These are phyloP conservation scores for Trifolium pratense DNA, from an alignment of 306 rosid species.

Conservation along the genomic window DNA sequence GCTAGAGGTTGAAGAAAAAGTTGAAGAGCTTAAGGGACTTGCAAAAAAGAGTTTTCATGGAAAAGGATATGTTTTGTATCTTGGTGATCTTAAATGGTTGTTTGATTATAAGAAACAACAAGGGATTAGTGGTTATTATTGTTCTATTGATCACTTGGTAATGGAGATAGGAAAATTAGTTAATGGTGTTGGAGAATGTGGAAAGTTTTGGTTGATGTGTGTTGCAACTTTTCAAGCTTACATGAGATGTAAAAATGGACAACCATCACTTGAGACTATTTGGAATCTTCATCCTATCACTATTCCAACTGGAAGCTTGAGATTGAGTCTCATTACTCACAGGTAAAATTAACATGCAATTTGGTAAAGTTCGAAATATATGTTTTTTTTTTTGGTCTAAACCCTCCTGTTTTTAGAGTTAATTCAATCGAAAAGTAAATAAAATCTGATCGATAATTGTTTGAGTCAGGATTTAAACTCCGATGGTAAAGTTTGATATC, in stretches of 20 bases:
- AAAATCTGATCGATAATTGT: background rate
- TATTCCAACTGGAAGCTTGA: constrained; percentile 71
- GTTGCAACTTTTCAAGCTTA: constrained; percentile 85
- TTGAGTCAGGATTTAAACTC: too few species aligned
- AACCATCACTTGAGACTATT: constrained; percentile 71
- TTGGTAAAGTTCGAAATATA: constrained; percentile 43
- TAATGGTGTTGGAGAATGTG: constrained; percentile 51
- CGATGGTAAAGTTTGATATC: constrained; percentile 35
- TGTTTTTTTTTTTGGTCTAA: too few species aligned
- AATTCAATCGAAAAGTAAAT: too few species aligned
- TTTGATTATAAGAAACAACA: constrained; percentile 56
- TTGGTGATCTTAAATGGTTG: constrained; percentile 88
- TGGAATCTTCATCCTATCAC: constrained; percentile 94
- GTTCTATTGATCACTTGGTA: constrained; percentile 78
- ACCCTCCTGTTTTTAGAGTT: too few species aligned
- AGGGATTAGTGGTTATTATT: constrained; percentile 54
- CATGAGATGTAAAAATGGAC: constrained; percentile 77
- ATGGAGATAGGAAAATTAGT: constrained; percentile 86
- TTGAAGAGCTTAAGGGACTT: constrained; percentile 62
- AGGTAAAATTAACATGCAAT: constrained; percentile 56
- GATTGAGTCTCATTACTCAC: constrained; percentile 76
- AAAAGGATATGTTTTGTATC: constrained; percentile 75
- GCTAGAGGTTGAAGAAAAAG: constrained; percentile 69
- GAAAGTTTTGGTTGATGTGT: constrained; percentile 78
- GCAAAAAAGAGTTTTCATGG: constrained; percentile 41